Percentiles rank a stretch among this genome's conserved stretches.
These are phyloP conservation scores for Rubroboletus pulcherrimus DNA, from an alignment of 768 basidiomycete species.

Conservation along the genomic window DNA sequence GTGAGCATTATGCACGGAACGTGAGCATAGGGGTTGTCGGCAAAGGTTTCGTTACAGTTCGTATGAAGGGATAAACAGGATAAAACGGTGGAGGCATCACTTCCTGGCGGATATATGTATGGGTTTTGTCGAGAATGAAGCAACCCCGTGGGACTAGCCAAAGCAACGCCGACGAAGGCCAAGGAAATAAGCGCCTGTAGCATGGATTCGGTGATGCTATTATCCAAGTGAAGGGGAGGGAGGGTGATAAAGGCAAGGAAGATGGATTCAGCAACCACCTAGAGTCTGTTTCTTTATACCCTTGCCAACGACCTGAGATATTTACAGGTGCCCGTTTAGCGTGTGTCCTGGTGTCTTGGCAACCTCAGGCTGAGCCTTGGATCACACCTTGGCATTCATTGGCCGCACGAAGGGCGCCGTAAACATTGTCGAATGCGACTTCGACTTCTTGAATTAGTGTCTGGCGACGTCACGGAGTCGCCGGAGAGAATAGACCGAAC, in stretches of 20 bases:
- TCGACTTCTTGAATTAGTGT: background rate
- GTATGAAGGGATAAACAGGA: slow-evolving; percentile 18
- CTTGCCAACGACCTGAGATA: too few species aligned
- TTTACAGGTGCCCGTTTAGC: too few species aligned
- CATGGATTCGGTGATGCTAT: background rate
- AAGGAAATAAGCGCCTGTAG: background rate
- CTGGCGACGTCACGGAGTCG: background rate
- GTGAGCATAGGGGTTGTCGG: slow-evolving; percentile 20
- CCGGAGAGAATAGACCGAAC: background rate
- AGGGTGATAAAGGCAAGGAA: too few species aligned
- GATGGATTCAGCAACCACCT: background rate
- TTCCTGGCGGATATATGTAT: background rate
- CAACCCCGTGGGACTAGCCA: background rate
- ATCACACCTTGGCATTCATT: background rate
- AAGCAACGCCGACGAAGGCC: slow-evolving; percentile 1
- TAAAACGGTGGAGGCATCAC: background rate
- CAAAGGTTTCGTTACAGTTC: slow-evolving; percentile 16
- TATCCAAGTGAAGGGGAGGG: background rate
- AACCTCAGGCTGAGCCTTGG: background rate
- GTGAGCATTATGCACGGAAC: slow-evolving; percentile 21
- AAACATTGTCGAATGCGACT: background rate
- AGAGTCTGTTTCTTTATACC: background rate
- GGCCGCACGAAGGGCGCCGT: background rate
- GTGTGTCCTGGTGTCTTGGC: background rate
- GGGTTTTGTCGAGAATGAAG: slow-evolving; percentile 13